Evolutionary conservation across 257 asterid genomes (phyloP).

Genomic region (Prunella vulgaris): DNA sequence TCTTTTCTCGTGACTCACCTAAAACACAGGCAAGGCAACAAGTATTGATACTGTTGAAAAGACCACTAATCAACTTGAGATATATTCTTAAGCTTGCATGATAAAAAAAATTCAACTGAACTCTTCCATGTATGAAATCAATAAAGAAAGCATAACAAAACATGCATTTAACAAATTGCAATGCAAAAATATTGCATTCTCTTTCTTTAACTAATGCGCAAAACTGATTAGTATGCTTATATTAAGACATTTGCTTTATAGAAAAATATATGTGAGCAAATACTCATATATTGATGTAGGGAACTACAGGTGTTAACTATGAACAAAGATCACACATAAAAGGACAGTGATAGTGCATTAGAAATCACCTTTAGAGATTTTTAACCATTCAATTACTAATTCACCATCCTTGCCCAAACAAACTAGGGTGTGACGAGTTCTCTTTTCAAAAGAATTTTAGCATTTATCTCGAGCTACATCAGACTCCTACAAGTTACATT

Average conservation of each 20-base stretch:
- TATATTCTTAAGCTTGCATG: background rate
- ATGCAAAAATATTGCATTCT: background rate
- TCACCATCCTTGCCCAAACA: background rate
- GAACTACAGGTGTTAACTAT: background rate
- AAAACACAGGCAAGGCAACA: constrained; percentile 21
- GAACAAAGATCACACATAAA: background rate
- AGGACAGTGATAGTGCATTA: background rate
- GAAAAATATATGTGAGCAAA: background rate
- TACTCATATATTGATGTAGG: background rate
- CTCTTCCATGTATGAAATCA: background rate
- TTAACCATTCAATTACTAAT: constrained; percentile 8
- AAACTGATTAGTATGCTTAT: background rate
- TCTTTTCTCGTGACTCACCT: constrained; percentile 61
- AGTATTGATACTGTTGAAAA: constrained; percentile 3
- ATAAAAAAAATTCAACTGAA: background rate
- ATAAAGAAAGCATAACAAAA: background rate
- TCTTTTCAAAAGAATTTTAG: background rate
- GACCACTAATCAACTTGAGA: background rate
- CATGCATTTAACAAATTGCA: background rate
- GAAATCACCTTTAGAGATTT: background rate
- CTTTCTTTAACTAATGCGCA: background rate
- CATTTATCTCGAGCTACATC: background rate
- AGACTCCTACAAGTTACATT: background rate
- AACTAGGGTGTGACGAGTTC: background rate
- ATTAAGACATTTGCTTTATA: background rate